phyloP scores from a whole-genome alignment of 805 yeast species.

The Candida hispaniensis region DNA sequence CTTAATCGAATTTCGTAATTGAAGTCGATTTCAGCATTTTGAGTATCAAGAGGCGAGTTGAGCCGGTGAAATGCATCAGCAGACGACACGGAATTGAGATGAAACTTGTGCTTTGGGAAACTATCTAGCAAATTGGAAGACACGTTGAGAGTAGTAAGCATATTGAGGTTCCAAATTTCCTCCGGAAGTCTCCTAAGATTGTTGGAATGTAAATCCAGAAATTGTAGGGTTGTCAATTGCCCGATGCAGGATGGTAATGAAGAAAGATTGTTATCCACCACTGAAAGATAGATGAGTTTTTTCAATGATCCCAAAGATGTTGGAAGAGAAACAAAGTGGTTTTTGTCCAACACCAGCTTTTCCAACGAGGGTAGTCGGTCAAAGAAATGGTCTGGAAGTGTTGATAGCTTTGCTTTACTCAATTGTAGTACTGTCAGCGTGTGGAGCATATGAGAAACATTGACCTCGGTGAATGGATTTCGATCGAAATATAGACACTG shows the following conservation, averaged over 20 bases:
- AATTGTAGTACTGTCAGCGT: conserved; percentile 63
- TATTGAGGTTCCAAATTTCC: conserved; percentile 52
- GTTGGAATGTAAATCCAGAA: conserved; percentile 74
- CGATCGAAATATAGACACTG: conserved; percentile 63
- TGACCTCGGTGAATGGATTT: conserved; percentile 71
- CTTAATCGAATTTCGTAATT: conserved; percentile 18
- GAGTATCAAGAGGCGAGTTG: conserved; percentile 2
- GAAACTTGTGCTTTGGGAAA: conserved; percentile 38
- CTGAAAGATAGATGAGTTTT: conserved; percentile 54
- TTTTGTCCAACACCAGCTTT: conserved; percentile 64
- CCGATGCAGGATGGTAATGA: conserved; percentile 59
- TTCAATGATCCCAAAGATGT: conserved; percentile 49
- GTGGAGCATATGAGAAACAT: conserved; percentile 42
- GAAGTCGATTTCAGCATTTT: conserved; percentile 15
- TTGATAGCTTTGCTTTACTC: conserved; percentile 70
- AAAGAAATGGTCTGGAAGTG: conserved; percentile 56
- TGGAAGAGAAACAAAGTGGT: conserved; percentile 71
- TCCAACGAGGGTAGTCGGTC: conserved; percentile 54
- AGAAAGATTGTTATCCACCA: conserved; percentile 64
- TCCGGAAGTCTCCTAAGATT: conserved; percentile 60
- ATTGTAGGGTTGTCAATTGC: conserved; percentile 44
- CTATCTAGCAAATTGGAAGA: conserved; percentile 60
- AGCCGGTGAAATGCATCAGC: conserved; percentile 17
- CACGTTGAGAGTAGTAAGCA: conserved; percentile 50
- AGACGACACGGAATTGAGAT: conserved; percentile 24